These are phyloP conservation scores for Suhomyces tanzawaensis DNA, from an alignment of 805 yeast species.

Conservation along the genomic window DNA sequence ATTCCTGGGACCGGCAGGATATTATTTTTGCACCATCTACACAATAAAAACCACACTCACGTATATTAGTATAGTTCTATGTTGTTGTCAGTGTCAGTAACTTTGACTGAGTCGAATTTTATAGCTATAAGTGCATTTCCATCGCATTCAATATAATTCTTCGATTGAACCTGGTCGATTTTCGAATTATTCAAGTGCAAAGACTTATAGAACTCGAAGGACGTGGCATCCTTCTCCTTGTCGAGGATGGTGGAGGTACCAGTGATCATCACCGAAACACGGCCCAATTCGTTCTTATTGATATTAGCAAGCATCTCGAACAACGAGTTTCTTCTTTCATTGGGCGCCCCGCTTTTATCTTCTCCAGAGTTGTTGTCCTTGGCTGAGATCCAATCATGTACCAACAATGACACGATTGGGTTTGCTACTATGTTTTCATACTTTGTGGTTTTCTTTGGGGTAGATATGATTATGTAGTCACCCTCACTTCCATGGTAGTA, in stretches of 20 bases:
- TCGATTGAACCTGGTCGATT: slow-evolving; percentile 66
- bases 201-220: slow-evolving; percentile 58
- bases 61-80: slow-evolving; percentile 31
- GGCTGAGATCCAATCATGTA: slow-evolving; percentile 88
- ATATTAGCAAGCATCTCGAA: slow-evolving; percentile 63
- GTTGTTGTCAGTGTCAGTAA: slow-evolving; percentile 75
- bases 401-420: slow-evolving; percentile 75
- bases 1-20: slow-evolving; percentile 18
- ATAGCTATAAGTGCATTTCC: slow-evolving; percentile 67
- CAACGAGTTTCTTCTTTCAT: slow-evolving; percentile 18
- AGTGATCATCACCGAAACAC: slow-evolving; percentile 76
- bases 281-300: slow-evolving; percentile 76
- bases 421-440: slow-evolving; percentile 65
- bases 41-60: no score
- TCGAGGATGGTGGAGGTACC: slow-evolving; percentile 64
- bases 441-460: slow-evolving; percentile 71
- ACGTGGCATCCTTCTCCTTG: slow-evolving; percentile 32
- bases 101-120: slow-evolving; percentile 63
- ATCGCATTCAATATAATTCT: slow-evolving; percentile 46
- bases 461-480: slow-evolving; percentile 65
- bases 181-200: slow-evolving; percentile 62
- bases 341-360: slow-evolving; percentile 6
- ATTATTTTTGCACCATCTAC: slow-evolving; percentile 1
- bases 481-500: slow-evolving; percentile 45
- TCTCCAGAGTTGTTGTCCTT: slow-evolving; percentile 23